Evolutionary conservation across 1,139 yeast genomes (phyloP).

Genomic region (Diutina scorzettiae): DNA sequence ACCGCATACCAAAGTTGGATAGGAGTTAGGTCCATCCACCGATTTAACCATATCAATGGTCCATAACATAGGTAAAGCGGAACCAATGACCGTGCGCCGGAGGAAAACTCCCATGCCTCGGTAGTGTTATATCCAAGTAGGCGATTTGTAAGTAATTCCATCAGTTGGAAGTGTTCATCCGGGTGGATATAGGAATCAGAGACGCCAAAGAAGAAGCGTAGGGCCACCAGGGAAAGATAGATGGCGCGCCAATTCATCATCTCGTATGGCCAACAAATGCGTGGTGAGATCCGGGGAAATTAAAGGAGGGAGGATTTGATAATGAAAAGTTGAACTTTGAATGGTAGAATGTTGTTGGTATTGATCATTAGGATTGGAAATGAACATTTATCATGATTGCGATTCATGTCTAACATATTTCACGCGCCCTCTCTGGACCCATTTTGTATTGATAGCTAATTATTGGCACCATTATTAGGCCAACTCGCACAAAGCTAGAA

Average conservation of each 20-base stretch:
- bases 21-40: constrained; percentile 20
- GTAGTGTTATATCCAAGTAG: constrained; percentile 40
- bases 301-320: no score
- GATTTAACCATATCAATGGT: constrained; percentile 38
- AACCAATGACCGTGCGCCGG: constrained; percentile 45
- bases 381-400: no score
- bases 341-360: no score
- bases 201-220: constrained; percentile 47
- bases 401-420: no score
- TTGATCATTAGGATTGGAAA: no score
- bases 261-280: no score
- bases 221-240: constrained; percentile 29
- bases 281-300: no score
- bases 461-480: no score
- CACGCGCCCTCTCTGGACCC: no score
- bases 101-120: constrained; percentile 78
- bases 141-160: constrained; percentile 52
- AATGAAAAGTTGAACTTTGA: no score
- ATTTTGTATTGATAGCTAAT: no score
- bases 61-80: constrained; percentile 62
- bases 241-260: constrained; percentile 28
- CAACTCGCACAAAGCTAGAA: no score
- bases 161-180: constrained; percentile 89
- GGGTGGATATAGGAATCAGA: constrained; percentile 89
- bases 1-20: constrained; percentile 41